A percentile compares a stretch with the other conserved stretches of the same genome.
Evolutionary conservation across 2,329 filamentous ascomycete species (phyloP).

Genomic region (Acrodontium crateriforme): DNA sequence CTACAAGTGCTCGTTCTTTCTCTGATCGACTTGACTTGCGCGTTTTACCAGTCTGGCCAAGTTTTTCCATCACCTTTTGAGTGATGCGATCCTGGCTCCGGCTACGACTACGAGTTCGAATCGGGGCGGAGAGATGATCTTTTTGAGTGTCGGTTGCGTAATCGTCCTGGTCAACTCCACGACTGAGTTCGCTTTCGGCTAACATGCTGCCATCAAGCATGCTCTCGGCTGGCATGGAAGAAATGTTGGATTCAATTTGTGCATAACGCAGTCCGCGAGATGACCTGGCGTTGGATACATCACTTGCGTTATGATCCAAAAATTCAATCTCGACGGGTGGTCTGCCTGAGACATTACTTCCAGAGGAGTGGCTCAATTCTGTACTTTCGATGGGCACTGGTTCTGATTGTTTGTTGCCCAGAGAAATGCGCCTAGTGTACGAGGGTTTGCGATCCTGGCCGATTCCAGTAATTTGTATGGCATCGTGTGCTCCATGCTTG

Average conservation of each 20-base stretch:
- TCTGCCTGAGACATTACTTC: constrained; percentile 55
- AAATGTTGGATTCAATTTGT: constrained; percentile 68
- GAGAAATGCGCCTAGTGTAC: constrained; percentile 53
- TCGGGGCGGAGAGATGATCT: constrained; percentile 41
- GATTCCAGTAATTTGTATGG: constrained; percentile 75
- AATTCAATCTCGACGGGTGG: constrained; percentile 85
- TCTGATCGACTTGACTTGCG: constrained; percentile 19
- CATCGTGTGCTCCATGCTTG: constrained; percentile 44
- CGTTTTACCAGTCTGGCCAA: constrained; percentile 37
- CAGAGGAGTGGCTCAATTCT: constrained; percentile 60
- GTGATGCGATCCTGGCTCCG: constrained; percentile 53
- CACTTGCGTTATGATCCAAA: constrained; percentile 47
- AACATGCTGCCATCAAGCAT: constrained; percentile 44
- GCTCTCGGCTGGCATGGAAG: constrained; percentile 62
- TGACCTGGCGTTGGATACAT: constrained; percentile 43
- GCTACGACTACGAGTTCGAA: constrained; percentile 46
- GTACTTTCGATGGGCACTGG: constrained; percentile 16
- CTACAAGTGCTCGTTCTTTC: constrained; percentile 14
- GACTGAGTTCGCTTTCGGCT: constrained; percentile 27
- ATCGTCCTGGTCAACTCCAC: constrained; percentile 14
- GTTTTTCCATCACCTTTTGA: constrained; percentile 55
- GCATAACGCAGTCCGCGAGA: constrained; percentile 50
- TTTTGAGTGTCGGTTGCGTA: constrained; percentile 22
- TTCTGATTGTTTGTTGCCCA: constrained; percentile 33
- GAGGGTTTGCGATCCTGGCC: constrained; percentile 59